Conservation (phyloP, 1,284 basidiomycete species). For the Veloporphyrellus conicus region DNA sequence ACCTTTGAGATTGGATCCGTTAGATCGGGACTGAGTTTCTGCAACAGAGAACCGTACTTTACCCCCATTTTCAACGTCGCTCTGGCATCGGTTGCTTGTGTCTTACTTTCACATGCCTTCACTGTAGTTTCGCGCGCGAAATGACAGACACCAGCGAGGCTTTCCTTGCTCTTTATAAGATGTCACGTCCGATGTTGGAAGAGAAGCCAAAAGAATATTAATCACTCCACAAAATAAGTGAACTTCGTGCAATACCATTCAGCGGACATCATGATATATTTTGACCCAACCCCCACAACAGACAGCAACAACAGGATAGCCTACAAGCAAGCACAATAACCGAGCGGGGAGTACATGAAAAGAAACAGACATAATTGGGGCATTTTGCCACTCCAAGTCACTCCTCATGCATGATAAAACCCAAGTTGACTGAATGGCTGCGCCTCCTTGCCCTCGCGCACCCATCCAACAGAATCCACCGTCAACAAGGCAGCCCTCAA, state of each 20-base stretch:
- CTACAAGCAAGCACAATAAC: not conserved
- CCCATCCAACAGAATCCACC: slow-evolving; percentile 32
- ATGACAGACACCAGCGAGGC: not conserved
- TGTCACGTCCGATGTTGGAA: no score
- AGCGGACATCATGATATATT: no score
- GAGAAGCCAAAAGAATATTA: no score
- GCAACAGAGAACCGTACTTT: not conserved
- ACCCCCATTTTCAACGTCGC: not conserved
- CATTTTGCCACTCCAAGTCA: not conserved
- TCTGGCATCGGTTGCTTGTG: not conserved
- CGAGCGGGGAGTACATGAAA: not conserved
- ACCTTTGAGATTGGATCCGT: no score
- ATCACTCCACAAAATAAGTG: no score
- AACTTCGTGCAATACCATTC: no score
- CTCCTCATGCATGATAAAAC: slow-evolving; percentile 6
- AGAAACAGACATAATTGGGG: no score
- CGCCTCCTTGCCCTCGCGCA: slow-evolving; percentile 28
- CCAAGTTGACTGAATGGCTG: slow-evolving; percentile 14
- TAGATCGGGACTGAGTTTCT: no score
- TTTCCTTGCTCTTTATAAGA: no score
- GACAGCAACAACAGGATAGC: not conserved
- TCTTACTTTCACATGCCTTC: not conserved
- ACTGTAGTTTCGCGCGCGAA: not conserved
- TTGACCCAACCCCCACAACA: no score
- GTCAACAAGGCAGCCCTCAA: slow-evolving; percentile 30